Base-by-base conservation (phyloP, 495 filamentous ascomycete species). In the Zalerion maritima region DNA sequence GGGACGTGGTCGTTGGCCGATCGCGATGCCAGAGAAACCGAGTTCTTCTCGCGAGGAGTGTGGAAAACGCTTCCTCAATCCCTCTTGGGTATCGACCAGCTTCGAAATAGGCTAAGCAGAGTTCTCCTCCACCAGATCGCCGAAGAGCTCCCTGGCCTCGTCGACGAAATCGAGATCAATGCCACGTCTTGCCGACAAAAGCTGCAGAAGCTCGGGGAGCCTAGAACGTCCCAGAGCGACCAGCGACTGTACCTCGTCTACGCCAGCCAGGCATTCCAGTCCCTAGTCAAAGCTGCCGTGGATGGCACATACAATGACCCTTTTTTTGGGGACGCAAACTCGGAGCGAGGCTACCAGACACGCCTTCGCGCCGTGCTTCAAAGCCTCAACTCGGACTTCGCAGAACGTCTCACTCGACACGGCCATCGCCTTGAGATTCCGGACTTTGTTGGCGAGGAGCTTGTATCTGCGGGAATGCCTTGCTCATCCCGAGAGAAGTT, bases 301-400 rank as follows among this genome's bases (percentile, higher is more conserved):
- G 55, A 71, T 26, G 75, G 74, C 2, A 60, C 53, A 3, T 81
- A 79, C 36, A 57, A 49, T 31, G 45, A 67, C 24, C 18, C 36
- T 0, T 78, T 78, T 41, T 80, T 80, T 36, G 52, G 45, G 1
- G 48, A 60, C 34, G 54, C 54, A 4, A 38, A 52, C 19, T 41
- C 52, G 0, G 22, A 46, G 1, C 18, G 32, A 14, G 62, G 56
- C 7, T 56, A 58, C 28, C 23, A 49, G 19, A 65, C 69, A 32
- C 67, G 71, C 6, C 49, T 82, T 5, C 64, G 78, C 6, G 73
- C 77, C 0, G 46, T 68, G 1, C 49, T 78, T 13, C 69, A 76
- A 21, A 61, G 71, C 18, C 38, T 69, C 12, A 71, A 70, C 32
- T 44, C 47, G n/a, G 46, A 55, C 0, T 82, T 82, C 29, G 61